Conservation (phyloP, 352 stramenopile species). For the Phytophthora sp. region DNA sequence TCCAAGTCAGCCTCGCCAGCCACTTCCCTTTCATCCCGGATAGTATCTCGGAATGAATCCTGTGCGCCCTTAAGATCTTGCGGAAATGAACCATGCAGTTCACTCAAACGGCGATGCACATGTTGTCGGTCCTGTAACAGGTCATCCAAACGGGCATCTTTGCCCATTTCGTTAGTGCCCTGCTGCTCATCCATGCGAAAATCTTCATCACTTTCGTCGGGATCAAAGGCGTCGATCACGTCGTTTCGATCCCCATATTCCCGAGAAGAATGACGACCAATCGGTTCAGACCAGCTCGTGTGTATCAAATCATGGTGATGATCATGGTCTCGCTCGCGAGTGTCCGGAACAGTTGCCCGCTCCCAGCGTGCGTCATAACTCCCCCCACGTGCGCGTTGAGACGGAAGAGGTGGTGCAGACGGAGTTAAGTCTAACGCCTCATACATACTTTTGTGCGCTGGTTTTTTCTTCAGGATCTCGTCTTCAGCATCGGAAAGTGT, state of each 20-base stretch:
- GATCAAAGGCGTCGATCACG: conserved; percentile 11
- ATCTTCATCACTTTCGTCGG: conserved; percentile 9
- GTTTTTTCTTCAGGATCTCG: conserved; percentile 39
- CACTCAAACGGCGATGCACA: conserved; percentile 15
- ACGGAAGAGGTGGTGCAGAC: conserved; percentile 47
- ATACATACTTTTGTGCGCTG: conserved; percentile 53
- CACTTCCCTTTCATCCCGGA: conserved; percentile 5
- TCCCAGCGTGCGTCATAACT: conserved; percentile 23
- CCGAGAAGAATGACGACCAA: not conserved
- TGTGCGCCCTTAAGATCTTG: not conserved
- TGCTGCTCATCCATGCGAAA: not conserved
- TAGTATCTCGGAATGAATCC: not conserved
- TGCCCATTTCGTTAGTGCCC: not conserved
- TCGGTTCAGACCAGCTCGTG: conserved; percentile 33
- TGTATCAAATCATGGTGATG: conserved; percentile 18
- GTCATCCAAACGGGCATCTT: not conserved
- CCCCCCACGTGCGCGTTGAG: conserved; percentile 7
- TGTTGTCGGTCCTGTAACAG: conserved; percentile 5
- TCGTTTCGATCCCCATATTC: conserved; percentile 5
- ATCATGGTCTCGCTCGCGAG: not conserved
- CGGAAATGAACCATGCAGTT: not conserved
- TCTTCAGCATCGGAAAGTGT: conserved; percentile 11
- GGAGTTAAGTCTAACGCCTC: conserved; percentile 54
- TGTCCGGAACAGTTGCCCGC: conserved; percentile 1
- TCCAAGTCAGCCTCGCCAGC: not conserved